These are phyloP conservation scores for Nothophaeocryptopus gaeumannii DNA, from an alignment of 2,329 filamentous ascomycete species.

Conservation along the genomic window DNA sequence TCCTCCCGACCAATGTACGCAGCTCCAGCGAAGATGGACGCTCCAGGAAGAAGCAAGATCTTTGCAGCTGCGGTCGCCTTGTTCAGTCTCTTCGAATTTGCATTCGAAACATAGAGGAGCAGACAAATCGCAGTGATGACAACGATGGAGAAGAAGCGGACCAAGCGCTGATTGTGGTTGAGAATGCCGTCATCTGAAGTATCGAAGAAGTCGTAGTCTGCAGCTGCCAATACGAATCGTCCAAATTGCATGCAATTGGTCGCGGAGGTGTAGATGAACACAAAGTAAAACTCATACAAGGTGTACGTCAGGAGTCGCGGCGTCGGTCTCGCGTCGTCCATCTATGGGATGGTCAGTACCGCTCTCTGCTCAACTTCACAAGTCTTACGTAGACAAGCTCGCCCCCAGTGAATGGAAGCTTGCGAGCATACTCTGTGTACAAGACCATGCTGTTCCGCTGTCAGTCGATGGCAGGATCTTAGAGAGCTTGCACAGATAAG, in stretches of 20 bases:
- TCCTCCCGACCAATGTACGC: constrained; percentile 1
- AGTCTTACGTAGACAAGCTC: constrained; percentile 18
- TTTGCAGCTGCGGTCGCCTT: constrained; percentile 11
- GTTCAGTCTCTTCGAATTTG: constrained; percentile 9
- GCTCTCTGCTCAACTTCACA: neutral
- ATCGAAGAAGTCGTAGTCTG: constrained; percentile 3
- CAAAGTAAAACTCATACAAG: constrained; percentile 17
- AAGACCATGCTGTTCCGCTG: constrained; percentile 9
- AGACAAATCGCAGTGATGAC: constrained; percentile 8
- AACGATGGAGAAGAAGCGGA: constrained; percentile 7
- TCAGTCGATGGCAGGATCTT: neutral
- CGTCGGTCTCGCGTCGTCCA: constrained; percentile 9
- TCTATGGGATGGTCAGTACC: neutral
- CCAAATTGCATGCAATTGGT: constrained; percentile 15
- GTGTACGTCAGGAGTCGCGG: constrained; percentile 13
- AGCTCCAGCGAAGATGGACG: constrained; percentile 5
- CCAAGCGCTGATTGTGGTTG: constrained; percentile 1
- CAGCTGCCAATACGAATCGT: constrained; percentile 10
- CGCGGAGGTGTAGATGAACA: constrained; percentile 11
- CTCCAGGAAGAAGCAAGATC: constrained; percentile 9
- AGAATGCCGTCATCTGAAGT: neutral
- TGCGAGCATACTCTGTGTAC: constrained; percentile 15
- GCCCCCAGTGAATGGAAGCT: constrained; percentile 16
- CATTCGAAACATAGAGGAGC: constrained; percentile 8
- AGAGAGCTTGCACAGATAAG: too few species aligned